phyloP scores from a whole-genome alignment of 768 basidiomycete genomes.

The Collybiopsis luxurians region DNA sequence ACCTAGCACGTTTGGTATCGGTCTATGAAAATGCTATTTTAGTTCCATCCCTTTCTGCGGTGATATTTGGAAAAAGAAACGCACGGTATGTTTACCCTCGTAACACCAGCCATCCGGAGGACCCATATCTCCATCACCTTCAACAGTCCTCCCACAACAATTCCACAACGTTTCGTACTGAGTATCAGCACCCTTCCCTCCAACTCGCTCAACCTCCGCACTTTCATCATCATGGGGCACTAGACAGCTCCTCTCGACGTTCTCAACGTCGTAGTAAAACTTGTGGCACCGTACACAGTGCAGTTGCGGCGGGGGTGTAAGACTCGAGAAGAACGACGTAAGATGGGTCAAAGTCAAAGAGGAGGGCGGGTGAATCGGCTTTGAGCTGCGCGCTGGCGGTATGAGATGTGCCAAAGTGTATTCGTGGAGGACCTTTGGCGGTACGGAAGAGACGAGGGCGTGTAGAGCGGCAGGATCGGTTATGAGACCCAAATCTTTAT shows the following conservation, averaged over 20 bases:
- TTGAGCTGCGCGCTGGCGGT: constrained; percentile 12
- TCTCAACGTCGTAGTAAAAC: constrained; percentile 68
- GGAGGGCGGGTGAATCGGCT: constrained; percentile 19
- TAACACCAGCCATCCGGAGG: constrained; percentile 89
- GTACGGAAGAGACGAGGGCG: constrained; percentile 55
- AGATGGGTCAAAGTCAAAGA: constrained; percentile 44
- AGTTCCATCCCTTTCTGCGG: background rate
- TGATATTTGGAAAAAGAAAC: constrained; percentile 17
- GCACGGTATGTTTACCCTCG: constrained; percentile 75
- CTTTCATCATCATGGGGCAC: constrained; percentile 82
- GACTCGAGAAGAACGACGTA: constrained; percentile 55
- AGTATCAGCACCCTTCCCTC: constrained; percentile 24
- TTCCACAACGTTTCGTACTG: constrained; percentile 60
- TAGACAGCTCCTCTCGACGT: constrained; percentile 65
- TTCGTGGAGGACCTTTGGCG: constrained; percentile 62
- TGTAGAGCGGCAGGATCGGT: constrained; percentile 42
- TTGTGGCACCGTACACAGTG: constrained; percentile 80
- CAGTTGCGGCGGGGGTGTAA: constrained; percentile 63
- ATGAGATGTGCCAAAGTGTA: constrained; percentile 56
- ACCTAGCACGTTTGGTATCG: constrained; percentile 72
- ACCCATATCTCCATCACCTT: constrained; percentile 78
- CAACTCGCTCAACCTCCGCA: constrained; percentile 64
- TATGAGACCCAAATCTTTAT: constrained; percentile 17
- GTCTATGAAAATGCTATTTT: constrained; percentile 38
- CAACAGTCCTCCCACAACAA: constrained; percentile 70